Evolutionary conservation across 116 monocot genomes (phyloP).

Genomic region (Trichopus zeylanicus): DNA sequence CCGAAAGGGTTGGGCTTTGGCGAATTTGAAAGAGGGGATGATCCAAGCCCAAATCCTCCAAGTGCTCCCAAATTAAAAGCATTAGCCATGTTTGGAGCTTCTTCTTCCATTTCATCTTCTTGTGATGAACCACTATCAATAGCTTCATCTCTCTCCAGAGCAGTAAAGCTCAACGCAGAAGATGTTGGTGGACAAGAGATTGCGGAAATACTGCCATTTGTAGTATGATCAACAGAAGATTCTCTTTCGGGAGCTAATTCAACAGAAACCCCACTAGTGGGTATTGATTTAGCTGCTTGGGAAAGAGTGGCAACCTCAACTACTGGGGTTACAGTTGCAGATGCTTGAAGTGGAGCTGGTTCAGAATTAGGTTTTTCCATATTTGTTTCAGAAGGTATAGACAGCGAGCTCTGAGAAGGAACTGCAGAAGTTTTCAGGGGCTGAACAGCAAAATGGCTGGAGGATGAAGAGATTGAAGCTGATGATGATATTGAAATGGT

Average conservation of each 20-base stretch:
- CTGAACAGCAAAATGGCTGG: conserved; percentile 3
- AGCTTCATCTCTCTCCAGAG: conserved; percentile 21
- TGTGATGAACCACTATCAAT: conserved; percentile 23
- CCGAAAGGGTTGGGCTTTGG: conserved; percentile 78
- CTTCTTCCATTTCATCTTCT: conserved; percentile 99
- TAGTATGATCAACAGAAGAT: conserved; percentile 7
- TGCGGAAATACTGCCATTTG: conserved; percentile 8
- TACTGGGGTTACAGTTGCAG: neutral
- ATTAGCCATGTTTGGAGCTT: conserved; percentile 38
- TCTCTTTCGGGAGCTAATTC: conserved; percentile 4
- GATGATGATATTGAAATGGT: conserved; percentile 7
- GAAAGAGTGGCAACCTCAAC: conserved; percentile 6
- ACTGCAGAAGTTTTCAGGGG: conserved; percentile 9
- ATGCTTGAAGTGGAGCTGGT: neutral
- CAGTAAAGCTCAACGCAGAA: conserved; percentile 8
- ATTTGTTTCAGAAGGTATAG: conserved; percentile 7
- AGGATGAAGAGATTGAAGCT: conserved; percentile 11
- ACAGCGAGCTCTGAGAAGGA: neutral
- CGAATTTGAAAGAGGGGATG: conserved; percentile 26
- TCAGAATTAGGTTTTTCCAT: neutral
- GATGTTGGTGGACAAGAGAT: conserved; percentile 4
- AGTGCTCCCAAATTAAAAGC: conserved; percentile 40
- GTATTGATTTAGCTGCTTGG: conserved; percentile 14
- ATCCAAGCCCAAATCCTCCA: conserved; percentile 62
- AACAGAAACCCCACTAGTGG: conserved; percentile 5